These are phyloP conservation scores for Elsinoe australis DNA, from an alignment of 2,329 filamentous ascomycete genomes.

Conservation along the genomic window DNA sequence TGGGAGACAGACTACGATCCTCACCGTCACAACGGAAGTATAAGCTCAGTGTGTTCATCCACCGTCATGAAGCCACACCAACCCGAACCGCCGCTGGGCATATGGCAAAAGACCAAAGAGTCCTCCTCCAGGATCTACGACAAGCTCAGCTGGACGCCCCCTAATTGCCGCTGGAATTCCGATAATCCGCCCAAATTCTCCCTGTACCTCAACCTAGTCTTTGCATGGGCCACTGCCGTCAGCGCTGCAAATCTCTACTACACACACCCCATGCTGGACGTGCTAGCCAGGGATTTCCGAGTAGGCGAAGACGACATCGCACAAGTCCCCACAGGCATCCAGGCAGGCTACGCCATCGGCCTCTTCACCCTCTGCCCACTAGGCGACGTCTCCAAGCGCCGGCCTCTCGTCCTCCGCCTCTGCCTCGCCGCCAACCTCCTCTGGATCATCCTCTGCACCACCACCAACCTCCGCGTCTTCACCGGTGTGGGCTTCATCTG, in stretches of 20 bases:
- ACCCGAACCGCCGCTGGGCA: not conserved
- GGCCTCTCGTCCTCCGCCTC: slow-evolving; percentile 58
- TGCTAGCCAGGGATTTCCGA: slow-evolving; percentile 62
- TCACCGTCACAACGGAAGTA: slow-evolving; percentile 5
- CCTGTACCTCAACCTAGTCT: slow-evolving; percentile 60
- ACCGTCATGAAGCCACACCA: not conserved
- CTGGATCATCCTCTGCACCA: slow-evolving; percentile 59
- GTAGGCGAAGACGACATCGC: slow-evolving; percentile 62
- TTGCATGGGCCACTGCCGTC: slow-evolving; percentile 57
- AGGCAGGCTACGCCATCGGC: slow-evolving; percentile 70
- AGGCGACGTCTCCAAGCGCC: slow-evolving; percentile 59
- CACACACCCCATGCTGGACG: slow-evolving; percentile 69
- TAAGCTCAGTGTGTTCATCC: slow-evolving; percentile 7
- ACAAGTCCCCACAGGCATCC: slow-evolving; percentile 65
- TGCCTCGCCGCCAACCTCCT: slow-evolving; percentile 55
- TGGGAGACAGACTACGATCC: slow-evolving; percentile 4
- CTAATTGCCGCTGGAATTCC: slow-evolving; percentile 60
- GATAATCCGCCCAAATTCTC: slow-evolving; percentile 60
- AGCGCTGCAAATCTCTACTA: slow-evolving; percentile 79
- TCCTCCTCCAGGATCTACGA: slow-evolving; percentile 19
- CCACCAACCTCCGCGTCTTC: slow-evolving; percentile 57
- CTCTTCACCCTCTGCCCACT: slow-evolving; percentile 69
- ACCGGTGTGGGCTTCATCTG: slow-evolving; percentile 64
- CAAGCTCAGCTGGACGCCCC: slow-evolving; percentile 52
- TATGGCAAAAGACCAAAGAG: slow-evolving; percentile 1